phyloP scores from a whole-genome alignment of 1,139 yeast genomes.

The Yamadazyma spencermartinsiae region DNA sequence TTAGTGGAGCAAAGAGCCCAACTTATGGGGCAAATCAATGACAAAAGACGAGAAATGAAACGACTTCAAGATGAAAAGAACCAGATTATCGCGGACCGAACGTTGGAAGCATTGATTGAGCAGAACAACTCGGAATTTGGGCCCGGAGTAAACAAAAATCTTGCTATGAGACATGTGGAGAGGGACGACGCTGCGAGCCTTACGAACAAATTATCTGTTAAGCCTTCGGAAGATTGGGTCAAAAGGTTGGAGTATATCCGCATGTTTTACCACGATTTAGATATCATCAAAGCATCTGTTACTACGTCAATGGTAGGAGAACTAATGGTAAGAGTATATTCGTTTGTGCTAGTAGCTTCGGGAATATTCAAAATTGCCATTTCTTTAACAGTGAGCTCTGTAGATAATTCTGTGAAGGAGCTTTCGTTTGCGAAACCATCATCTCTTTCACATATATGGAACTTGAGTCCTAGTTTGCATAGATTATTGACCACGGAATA shows the following conservation, averaged over 20 bases:
- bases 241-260: constrained; percentile 27
- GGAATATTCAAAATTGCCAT: constrained; percentile 25
- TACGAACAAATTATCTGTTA: constrained; percentile 28
- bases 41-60: constrained; percentile 19
- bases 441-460: constrained; percentile 3
- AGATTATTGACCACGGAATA: constrained; percentile 22
- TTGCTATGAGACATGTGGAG: constrained; percentile 11
- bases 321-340: constrained; percentile 16
- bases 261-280: constrained; percentile 18
- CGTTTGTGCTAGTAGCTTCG: constrained; percentile 21
- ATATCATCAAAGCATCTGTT: constrained; percentile 8
- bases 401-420: constrained; percentile 18
- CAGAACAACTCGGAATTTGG: constrained; percentile 22
- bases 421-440: constrained; percentile 11
- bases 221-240: constrained; percentile 39
- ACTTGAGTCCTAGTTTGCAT: constrained; percentile 26
- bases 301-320: constrained; percentile 1
- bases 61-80: constrained; percentile 19
- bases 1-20: constrained; percentile 23
- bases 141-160: constrained; percentile 4
- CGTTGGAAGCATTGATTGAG: constrained; percentile 24
- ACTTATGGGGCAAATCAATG: constrained; percentile 22
- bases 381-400: constrained; percentile 19
- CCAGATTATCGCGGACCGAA: constrained; percentile 16
- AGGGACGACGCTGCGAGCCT: constrained; percentile 24